These are phyloP conservation scores for Rosa lucieae DNA, from an alignment of 306 rosid species.

Conservation along the genomic window DNA sequence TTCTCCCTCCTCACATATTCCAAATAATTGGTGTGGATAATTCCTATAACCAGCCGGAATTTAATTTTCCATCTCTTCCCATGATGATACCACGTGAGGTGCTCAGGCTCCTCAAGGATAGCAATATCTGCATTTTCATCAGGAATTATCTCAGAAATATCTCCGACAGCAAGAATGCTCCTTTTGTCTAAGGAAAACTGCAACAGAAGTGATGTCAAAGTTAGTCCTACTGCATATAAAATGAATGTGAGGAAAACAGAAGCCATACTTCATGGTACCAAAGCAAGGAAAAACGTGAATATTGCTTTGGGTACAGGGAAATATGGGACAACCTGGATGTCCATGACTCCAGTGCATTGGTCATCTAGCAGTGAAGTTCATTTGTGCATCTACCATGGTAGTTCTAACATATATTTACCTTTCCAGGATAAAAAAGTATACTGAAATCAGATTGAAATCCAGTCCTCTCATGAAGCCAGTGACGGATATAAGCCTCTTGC, in stretches of 20 bases:
- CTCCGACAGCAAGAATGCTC: constrained; percentile 94
- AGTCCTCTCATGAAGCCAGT: constrained; percentile 81
- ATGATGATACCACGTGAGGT: constrained; percentile 96
- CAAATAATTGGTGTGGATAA: constrained; percentile 91
- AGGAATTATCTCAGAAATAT: constrained; percentile 81
- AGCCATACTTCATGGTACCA: background rate
- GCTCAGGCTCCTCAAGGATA: constrained; percentile 97
- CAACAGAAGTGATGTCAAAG: constrained; percentile 26
- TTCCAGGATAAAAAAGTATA: constrained; percentile 74
- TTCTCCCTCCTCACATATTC: constrained; percentile 97
- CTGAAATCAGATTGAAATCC: constrained; percentile 56
- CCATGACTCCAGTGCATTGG: constrained; percentile 1
- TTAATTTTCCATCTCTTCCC: constrained; percentile 96
- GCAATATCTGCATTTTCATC: constrained; percentile 87
- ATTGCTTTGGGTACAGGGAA: background rate
- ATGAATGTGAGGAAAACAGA: background rate
- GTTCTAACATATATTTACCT: constrained; percentile 45
- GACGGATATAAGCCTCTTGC: constrained; percentile 69
- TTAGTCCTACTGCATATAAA: constrained; percentile 18
- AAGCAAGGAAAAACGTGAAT: background rate
- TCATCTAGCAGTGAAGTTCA: background rate
- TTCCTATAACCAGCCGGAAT: constrained; percentile 75
- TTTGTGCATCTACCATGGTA: background rate
- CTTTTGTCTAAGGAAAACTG: constrained; percentile 82
- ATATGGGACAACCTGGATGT: background rate